Evolutionary conservation across 202 grass and related monocot genomes (phyloP), one percentile per base, ranked within the genome.

Genomic region (Sporobolus alterniflorus): DNA sequence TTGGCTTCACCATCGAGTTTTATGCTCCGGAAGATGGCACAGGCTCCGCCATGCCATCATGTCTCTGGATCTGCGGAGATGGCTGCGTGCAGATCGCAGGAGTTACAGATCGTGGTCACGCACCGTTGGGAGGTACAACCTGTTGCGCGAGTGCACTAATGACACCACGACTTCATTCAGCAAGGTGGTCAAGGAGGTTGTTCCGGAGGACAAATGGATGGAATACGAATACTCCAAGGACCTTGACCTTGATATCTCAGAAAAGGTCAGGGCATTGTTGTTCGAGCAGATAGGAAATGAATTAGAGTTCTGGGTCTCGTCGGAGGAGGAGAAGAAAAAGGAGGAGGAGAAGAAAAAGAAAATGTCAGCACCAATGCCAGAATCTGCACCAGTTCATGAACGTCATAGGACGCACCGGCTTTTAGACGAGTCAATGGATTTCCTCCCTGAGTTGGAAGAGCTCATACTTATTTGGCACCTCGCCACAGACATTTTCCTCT

Each of bases 391-490:
- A n/a, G n/a, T n/a, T 24, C 18, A n/a, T 54, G 20, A 3, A 6
- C 20, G 4, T 67, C 3, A 70, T 21, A 1, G 42, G 75, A 6
- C 54, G 9, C n/a, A 16, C 7, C 71, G 72, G 43, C 31, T 50
- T 15, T 28, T 65, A 36, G 65, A 84, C 49, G 7, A 21, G 10
- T 2, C 47, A 30, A 9, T 20, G 51, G 40, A 36, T 16, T 67
- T 89, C 20, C 15, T 75, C 14, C 78, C 78, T 2, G 82, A 86
- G 25, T 82, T 88, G n/a, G 82, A 86, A 24, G 86, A 92, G 28
- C n/a, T 60, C 8, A 64, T 89, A 22, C 78, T 92, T 47, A 13
- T 83, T 0, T 89, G 73, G 73, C 90, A 92, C 12, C 39, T 92
- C 20, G 74, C 83, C 1, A 89, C 90, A 0, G 60, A 92, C 29